These are phyloP conservation scores for Aureobasidium sp. DNA, from an alignment of 2,329 filamentous ascomycete genomes.

Conservation along the genomic window DNA sequence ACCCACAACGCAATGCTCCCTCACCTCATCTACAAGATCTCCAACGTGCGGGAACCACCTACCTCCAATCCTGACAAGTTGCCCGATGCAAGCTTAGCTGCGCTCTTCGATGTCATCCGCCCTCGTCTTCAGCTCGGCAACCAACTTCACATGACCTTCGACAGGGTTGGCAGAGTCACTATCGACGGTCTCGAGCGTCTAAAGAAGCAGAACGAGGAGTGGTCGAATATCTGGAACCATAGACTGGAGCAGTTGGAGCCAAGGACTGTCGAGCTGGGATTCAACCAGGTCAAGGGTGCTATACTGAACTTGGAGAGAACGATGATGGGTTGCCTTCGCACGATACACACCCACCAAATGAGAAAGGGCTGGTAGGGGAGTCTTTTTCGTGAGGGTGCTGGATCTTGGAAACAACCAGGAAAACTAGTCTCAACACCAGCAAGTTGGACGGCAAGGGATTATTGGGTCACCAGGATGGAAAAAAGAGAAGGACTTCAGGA, in stretches of 20 bases:
- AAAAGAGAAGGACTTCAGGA: background rate
- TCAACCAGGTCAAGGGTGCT: background rate
- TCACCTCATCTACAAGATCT: background rate
- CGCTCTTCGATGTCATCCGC: background rate
- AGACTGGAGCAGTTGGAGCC: background rate
- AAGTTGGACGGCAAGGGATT: too few relatives aligned
- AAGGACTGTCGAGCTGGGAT: background rate
- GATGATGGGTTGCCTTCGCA: background rate
- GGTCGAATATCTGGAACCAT: background rate
- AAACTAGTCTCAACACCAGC: too few relatives aligned
- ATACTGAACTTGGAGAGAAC: background rate
- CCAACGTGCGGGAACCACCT: background rate
- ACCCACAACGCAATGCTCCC: background rate
- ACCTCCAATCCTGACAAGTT: background rate
- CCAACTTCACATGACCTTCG: background rate
- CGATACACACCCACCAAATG: background rate
- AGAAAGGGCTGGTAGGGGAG: background rate
- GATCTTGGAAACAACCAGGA: background rate
- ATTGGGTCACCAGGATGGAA: background rate
- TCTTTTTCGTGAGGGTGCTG: background rate
- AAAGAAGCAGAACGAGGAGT: background rate
- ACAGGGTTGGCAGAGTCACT: background rate
- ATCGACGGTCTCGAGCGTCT: background rate
- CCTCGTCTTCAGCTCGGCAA: background rate
- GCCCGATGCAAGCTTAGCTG: background rate